These are phyloP conservation scores for Pythium scleroteichum DNA, from an alignment of 352 stramenopile genomes.

Conservation along the genomic window DNA sequence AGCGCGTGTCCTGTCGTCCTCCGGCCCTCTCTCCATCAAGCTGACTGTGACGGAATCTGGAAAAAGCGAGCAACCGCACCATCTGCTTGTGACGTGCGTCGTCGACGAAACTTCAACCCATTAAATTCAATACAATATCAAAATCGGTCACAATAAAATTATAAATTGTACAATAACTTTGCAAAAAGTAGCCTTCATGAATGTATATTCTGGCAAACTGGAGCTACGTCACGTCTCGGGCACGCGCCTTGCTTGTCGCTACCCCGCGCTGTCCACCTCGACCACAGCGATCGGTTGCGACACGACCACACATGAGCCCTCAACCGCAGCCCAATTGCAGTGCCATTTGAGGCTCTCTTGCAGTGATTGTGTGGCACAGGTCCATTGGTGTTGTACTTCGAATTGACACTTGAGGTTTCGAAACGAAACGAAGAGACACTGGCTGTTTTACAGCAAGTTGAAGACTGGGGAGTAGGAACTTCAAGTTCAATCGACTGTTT, in stretches of 20 bases:
- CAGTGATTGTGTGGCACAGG: no score
- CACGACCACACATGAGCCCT: no score
- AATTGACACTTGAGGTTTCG: conserved; percentile 13
- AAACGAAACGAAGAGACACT: conserved; percentile 12
- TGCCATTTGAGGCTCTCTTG: no score
- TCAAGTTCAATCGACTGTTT: conserved; percentile 26
- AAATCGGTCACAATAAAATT: not conserved
- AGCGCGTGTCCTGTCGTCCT: not conserved
- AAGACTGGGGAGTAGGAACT: conserved; percentile 17
- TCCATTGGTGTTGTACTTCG: not conserved
- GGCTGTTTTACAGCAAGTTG: conserved; percentile 13
- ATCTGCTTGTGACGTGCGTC: conserved; percentile 27
- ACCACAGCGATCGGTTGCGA: not conserved
- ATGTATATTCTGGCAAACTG: conserved; percentile 5
- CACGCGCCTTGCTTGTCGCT: conserved; percentile 4
- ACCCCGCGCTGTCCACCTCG: not conserved
- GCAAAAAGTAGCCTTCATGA: not conserved
- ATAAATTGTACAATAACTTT: no score
- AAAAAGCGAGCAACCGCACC: conserved; percentile 19
- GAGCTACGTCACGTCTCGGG: not conserved
- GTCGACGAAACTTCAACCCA: conserved; percentile 19
- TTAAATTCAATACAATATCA: conserved; percentile 11
- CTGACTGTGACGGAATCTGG: not conserved
- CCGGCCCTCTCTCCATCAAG: not conserved
- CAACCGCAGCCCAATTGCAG: not conserved